Evolutionary conservation across 1,284 basidiomycete species (phyloP).

Genomic region (Ceratobasidium sp.): DNA sequence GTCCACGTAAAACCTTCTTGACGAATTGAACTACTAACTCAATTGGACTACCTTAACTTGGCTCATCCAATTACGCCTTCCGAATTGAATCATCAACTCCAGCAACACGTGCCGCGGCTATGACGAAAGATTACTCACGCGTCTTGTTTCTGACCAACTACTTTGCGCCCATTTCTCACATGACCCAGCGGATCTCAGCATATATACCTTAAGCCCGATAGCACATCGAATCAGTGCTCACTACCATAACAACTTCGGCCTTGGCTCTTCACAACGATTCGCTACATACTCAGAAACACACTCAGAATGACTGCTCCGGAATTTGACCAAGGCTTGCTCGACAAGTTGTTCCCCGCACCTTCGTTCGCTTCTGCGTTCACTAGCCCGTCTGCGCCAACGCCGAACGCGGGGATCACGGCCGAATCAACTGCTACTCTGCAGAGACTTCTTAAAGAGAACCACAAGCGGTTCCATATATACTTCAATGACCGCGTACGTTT

Average conservation of each 20-base stretch:
- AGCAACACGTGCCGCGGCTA: neutral
- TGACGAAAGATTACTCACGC: neutral
- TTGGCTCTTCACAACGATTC: neutral
- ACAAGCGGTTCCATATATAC: slow-evolving; percentile 70
- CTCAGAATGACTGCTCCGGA: slow-evolving; percentile 21
- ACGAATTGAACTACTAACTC: neutral
- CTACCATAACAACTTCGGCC: neutral
- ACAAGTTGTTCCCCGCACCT: slow-evolving; percentile 60
- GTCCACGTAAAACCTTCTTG: neutral
- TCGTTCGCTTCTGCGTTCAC: slow-evolving; percentile 55
- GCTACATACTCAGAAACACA: neutral
- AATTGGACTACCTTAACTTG: neutral
- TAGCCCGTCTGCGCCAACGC: slow-evolving; percentile 50
- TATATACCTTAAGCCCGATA: neutral
- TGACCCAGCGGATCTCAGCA: neutral
- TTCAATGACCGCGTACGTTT: slow-evolving; percentile 63
- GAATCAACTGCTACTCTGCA: slow-evolving; percentile 64
- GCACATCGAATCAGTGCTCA: neutral
- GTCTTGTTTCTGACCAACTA: neutral
- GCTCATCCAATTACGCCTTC: neutral
- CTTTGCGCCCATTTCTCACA: neutral
- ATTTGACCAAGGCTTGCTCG: slow-evolving; percentile 45
- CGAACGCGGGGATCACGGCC: slow-evolving; percentile 62
- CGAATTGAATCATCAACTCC: neutral
- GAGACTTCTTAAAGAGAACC: slow-evolving; percentile 68